Evolutionary conservation across 371 early-diverging fungal genomes (phyloP).

Genomic region (Zychaea mexicana): DNA sequence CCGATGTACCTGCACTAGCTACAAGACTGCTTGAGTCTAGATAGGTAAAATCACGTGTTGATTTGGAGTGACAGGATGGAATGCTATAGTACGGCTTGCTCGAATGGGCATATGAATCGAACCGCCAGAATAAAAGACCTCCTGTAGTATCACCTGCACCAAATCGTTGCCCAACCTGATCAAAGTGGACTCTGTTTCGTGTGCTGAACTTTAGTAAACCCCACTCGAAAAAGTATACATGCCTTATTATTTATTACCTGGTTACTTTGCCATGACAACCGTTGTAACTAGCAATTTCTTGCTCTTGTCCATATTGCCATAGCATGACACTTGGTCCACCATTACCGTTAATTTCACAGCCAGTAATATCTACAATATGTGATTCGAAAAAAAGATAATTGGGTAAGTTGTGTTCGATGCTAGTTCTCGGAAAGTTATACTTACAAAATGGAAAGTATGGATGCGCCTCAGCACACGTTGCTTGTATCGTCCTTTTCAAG

Average conservation of each 20-base stretch:
- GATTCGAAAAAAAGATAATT: too few species aligned
- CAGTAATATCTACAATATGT: constrained; percentile 53
- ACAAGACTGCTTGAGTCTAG: constrained; percentile 71
- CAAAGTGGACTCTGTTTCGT: constrained; percentile 56
- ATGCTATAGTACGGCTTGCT: constrained; percentile 61
- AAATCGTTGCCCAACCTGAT: constrained; percentile 77
- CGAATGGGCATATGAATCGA: constrained; percentile 69
- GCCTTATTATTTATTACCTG: constrained; percentile 27
- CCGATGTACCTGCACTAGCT: constrained; percentile 77
- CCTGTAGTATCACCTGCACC: constrained; percentile 76
- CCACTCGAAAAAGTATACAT: background rate
- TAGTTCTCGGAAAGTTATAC: background rate
- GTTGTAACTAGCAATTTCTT: constrained; percentile 58
- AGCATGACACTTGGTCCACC: constrained; percentile 54
- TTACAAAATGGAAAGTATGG: constrained; percentile 62
- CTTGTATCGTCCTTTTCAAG: constrained; percentile 34
- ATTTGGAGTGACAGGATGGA: constrained; percentile 63
- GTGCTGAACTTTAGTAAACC: background rate
- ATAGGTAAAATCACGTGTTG: constrained; percentile 75
- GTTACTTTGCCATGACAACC: constrained; percentile 55
- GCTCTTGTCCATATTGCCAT: constrained; percentile 67
- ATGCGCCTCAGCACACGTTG: constrained; percentile 59
- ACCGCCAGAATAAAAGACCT: constrained; percentile 69
- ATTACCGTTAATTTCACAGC: constrained; percentile 44
- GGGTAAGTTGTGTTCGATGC: too few species aligned